phyloP scores from a whole-genome alignment of 306 rosid species.

The Vicia villosa region DNA sequence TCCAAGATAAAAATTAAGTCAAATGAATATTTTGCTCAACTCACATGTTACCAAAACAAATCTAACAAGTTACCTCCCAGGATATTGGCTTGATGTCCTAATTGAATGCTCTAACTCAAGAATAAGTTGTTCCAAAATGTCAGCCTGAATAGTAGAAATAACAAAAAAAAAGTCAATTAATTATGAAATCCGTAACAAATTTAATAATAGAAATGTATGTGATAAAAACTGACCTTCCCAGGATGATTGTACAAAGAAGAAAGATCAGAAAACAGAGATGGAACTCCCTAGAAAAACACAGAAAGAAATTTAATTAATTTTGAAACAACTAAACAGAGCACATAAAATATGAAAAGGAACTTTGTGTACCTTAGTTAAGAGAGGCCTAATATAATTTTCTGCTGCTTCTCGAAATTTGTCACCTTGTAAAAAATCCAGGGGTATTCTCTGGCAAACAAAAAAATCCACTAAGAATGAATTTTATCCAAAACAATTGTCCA shows the following conservation, averaged over 20 bases:
- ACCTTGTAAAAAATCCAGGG: slow-evolving; percentile 92
- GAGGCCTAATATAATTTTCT: slow-evolving; percentile 85
- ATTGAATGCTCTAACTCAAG: slow-evolving; percentile 79
- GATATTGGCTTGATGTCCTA: slow-evolving; percentile 60
- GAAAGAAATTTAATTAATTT: slow-evolving; percentile 34
- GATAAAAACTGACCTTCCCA: slow-evolving; percentile 72
- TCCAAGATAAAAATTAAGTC: slow-evolving; percentile 8
- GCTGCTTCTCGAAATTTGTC: slow-evolving; percentile 88
- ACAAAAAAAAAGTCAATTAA: slow-evolving; percentile 2
- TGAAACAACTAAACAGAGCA: slow-evolving; percentile 31
- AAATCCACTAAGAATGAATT: slow-evolving; percentile 33
- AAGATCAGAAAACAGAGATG: slow-evolving; percentile 92
- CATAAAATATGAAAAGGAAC: slow-evolving; percentile 17
- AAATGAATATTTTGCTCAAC: not conserved
- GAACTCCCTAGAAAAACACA: slow-evolving; percentile 81
- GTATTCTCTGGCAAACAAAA: slow-evolving; percentile 71
- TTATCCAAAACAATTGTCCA: not conserved
- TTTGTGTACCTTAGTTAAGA: slow-evolving; percentile 73
- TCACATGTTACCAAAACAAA: slow-evolving; percentile 11
- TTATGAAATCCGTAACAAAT: slow-evolving; percentile 14
- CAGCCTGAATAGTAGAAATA: slow-evolving; percentile 61
- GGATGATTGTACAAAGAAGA: slow-evolving; percentile 91
- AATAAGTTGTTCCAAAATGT: slow-evolving; percentile 87
- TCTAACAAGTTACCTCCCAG: slow-evolving; percentile 64
- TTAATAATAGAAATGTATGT: slow-evolving; percentile 17